phyloP scores from a whole-genome alignment of 1,284 basidiomycete genomes.

The Cutaneotrichosporon cavernicola region DNA sequence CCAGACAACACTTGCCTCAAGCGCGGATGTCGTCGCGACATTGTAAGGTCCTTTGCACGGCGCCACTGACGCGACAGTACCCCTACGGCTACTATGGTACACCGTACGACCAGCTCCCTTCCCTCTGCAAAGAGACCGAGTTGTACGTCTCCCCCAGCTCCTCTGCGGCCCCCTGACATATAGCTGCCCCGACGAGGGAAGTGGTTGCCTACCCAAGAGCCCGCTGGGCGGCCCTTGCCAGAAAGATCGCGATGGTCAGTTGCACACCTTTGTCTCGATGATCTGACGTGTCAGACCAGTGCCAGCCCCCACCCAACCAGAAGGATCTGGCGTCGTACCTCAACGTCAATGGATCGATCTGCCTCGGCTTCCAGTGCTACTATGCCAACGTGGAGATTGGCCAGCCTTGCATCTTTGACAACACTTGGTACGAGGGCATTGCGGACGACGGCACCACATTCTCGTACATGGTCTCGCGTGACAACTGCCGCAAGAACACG shows the following conservation, averaged over 20 bases:
- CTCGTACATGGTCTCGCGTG: conserved; percentile 74
- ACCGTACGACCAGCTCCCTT: conserved; percentile 58
- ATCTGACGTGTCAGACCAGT: conserved; percentile 62
- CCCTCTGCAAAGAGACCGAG: conserved; percentile 60
- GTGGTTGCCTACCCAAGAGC: conserved; percentile 64
- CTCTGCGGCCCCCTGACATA: conserved; percentile 1
- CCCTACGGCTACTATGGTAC: conserved; percentile 52
- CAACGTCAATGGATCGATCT: conserved; percentile 77
- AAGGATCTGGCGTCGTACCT: conserved; percentile 65
- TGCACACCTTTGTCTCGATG: background rate
- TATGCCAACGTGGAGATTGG: conserved; percentile 71
- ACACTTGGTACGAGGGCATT: conserved; percentile 73
- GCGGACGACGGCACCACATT: conserved; percentile 56
- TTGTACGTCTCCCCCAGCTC: conserved; percentile 36
- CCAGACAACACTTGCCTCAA: conserved; percentile 60
- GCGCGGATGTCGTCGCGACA: conserved; percentile 71
- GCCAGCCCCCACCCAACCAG: conserved; percentile 65
- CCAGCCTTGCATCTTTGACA: conserved; percentile 68
- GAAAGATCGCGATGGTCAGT: conserved; percentile 78
- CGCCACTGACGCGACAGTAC: conserved; percentile 35
- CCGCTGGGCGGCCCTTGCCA: conserved; percentile 70
- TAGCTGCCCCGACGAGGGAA: conserved; percentile 83
- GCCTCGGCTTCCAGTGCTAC: conserved; percentile 75
- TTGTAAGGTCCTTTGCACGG: conserved; percentile 52
- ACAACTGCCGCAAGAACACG: conserved; percentile 58